Evolutionary conservation across 2,329 filamentous ascomycete species (phyloP), one percentile per base, ranked within the genome.

Genomic region (Xenoacremonium recifei): DNA sequence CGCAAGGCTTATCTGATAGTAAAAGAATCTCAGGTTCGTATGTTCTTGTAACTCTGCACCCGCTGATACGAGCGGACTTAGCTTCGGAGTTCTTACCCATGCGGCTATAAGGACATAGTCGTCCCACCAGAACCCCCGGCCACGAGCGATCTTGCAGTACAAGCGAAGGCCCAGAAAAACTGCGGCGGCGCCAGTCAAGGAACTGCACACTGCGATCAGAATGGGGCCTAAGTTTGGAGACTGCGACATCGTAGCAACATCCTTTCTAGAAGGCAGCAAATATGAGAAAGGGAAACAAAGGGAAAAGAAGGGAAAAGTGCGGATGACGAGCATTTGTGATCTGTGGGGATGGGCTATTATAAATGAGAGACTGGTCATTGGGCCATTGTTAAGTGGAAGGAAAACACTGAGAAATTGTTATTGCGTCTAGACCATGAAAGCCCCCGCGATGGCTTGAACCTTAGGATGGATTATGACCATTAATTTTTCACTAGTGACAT

Each of bases 71-170:
- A n/a, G 34, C 9, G 23, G 23, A 27, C 9, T 9, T 9, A 13
- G 23, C 9, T 9, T 13, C 23, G 13, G 9, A 25, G 12, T 16
- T 13, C 21, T 37, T 27, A 37, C 35, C 35, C 35, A 37, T 15
- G 35, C 35, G 13, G 21, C 19, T 18, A 37, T 29, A n/a, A 37
- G 18, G 23, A 37, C 9, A 16, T 37, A 19, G 23, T 37, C 35
- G 23, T 37, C 35, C 35, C 35, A 37, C 35, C 35, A 37, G 15
- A 37, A 18, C 4, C 21, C 21, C 3, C 35, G 21, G 16, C 21
- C 9, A 13, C 21, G 35, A 7, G 15, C 18, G 16, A 37, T 11
- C 35, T 37, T 37, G 21, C 35, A 37, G 21, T 37, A 37, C n/a
- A 37, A 15, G 9, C 35, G 18, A 12, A 37, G 21, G 6, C 35